Percentiles rank a stretch among this genome's conserved stretches.
Conservation (phyloP, 331 rosid genomes). For the Acacia pycnantha region DNA sequence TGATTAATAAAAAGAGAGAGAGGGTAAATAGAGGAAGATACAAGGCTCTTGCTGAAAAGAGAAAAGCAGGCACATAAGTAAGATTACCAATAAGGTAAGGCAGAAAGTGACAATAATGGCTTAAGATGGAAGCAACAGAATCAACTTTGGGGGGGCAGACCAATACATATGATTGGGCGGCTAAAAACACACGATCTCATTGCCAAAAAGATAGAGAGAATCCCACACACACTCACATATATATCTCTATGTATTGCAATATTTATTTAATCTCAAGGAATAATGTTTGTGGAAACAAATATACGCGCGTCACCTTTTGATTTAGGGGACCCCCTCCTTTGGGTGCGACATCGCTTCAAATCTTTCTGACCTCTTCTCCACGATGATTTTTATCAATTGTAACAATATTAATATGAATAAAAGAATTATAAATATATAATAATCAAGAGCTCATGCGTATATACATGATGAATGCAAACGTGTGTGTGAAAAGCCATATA, state of each 20-base stretch:
- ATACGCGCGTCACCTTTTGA: conserved; percentile 42
- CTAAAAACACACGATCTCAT: conserved; percentile 28
- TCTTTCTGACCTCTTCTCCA: not conserved
- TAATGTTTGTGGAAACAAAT: conserved; percentile 50
- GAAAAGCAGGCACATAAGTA: conserved; percentile 15
- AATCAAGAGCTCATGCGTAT: not conserved
- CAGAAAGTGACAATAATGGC: conserved; percentile 42
- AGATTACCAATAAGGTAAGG: conserved; percentile 45
- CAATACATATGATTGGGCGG: conserved; percentile 27
- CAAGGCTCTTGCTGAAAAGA: conserved; percentile 15
- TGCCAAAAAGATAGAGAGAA: conserved; percentile 29
- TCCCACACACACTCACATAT: not conserved
- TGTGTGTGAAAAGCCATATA: not conserved
- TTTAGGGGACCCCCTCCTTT: conserved; percentile 25
- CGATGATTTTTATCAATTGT: not conserved
- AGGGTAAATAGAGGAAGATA: conserved; percentile 7
- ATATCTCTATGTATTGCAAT: conserved; percentile 8
- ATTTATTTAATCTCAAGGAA: conserved; percentile 40
- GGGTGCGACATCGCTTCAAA: conserved; percentile 16
- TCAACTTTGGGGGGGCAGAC: conserved; percentile 42
- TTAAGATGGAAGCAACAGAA: conserved; percentile 66
- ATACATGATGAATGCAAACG: too few relatives aligned
- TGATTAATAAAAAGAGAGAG: not conserved
- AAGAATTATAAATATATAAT: not conserved
- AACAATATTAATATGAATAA: not conserved